Conservation (phyloP, 441 rosid species). For the Adansonia madagascariensis region DNA sequence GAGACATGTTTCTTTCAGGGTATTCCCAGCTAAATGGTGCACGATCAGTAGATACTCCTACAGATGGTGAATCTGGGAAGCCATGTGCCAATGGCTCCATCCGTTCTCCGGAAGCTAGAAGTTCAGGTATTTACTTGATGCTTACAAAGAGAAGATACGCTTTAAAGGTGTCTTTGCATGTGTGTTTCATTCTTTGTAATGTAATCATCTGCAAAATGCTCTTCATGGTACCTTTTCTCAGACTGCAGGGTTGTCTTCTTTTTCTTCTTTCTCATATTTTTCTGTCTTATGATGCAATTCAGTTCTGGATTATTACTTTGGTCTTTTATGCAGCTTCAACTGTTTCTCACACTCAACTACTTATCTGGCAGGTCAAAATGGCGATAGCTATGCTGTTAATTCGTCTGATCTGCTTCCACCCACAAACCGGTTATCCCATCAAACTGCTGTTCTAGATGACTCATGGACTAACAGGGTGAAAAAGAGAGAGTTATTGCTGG, state of each 20-base stretch:
- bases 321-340: slow-evolving; percentile 60
- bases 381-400: slow-evolving; percentile 48
- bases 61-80: slow-evolving; percentile 59
- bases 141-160: slow-evolving; percentile 17
- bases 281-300: slow-evolving; percentile 7
- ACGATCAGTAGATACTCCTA: slow-evolving; percentile 39
- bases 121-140: slow-evolving; percentile 43
- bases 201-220: slow-evolving; percentile 9
- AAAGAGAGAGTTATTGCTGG: slow-evolving; percentile 82
- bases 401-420: slow-evolving; percentile 54
- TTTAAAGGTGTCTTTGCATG: neutral
- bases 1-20: slow-evolving; percentile 60
- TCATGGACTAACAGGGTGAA: slow-evolving; percentile 79
- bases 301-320: slow-evolving; percentile 30
- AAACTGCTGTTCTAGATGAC: slow-evolving; percentile 58
- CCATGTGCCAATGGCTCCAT: slow-evolving; percentile 34
- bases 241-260: slow-evolving; percentile 8
- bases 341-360: slow-evolving; percentile 59
- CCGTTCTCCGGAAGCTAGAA: slow-evolving; percentile 43
- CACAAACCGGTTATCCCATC: slow-evolving; percentile 51
- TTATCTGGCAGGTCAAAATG: slow-evolving; percentile 50
- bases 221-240: slow-evolving; percentile 17
- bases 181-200: slow-evolving; percentile 18
- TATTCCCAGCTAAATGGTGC: slow-evolving; percentile 43
- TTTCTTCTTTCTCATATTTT: slow-evolving; percentile 3